Conservation (phyloP, 1,284 basidiomycete genomes). For the Papiliotrema laurentii region DNA sequence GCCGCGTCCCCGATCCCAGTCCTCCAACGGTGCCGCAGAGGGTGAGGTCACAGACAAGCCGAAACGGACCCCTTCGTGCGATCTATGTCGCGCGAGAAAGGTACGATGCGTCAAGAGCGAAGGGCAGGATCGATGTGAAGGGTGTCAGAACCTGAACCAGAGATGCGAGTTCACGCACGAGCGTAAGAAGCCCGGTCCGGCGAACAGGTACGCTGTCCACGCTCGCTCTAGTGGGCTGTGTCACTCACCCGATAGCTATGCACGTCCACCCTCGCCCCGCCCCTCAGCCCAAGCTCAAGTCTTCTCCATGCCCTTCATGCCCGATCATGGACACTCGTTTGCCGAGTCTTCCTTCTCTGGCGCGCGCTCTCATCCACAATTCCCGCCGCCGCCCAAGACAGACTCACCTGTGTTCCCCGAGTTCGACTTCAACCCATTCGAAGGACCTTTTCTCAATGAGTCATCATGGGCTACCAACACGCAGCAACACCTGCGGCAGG, state of each 20-base stretch:
- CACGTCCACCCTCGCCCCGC: not conserved
- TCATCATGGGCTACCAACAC: not conserved
- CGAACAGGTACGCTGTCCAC: conserved; percentile 20
- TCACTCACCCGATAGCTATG: not conserved
- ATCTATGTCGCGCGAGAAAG: conserved; percentile 18
- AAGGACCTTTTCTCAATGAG: not conserved
- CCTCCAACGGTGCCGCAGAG: not conserved
- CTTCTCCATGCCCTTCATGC: too few relatives aligned
- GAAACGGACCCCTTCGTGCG: conserved; percentile 11
- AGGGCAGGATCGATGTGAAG: conserved; percentile 14
- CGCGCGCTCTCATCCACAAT: not conserved
- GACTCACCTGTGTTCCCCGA: not conserved
- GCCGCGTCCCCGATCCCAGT: too few relatives aligned
- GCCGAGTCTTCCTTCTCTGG: too few relatives aligned
- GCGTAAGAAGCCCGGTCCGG: conserved; percentile 26
- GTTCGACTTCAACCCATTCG: not conserved
- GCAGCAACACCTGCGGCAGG: not conserved
- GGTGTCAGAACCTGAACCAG: conserved; percentile 19
- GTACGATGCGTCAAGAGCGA: conserved; percentile 26
- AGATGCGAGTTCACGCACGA: conserved; percentile 20
- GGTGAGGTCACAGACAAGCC: not conserved
- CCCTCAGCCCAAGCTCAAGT: not conserved
- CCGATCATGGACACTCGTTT: too few relatives aligned
- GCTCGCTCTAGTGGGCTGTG: not conserved
- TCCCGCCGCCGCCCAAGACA: not conserved